phyloP scores from a whole-genome alignment of 2,329 filamentous ascomycete species.

The Epichloe brachyelytri region DNA sequence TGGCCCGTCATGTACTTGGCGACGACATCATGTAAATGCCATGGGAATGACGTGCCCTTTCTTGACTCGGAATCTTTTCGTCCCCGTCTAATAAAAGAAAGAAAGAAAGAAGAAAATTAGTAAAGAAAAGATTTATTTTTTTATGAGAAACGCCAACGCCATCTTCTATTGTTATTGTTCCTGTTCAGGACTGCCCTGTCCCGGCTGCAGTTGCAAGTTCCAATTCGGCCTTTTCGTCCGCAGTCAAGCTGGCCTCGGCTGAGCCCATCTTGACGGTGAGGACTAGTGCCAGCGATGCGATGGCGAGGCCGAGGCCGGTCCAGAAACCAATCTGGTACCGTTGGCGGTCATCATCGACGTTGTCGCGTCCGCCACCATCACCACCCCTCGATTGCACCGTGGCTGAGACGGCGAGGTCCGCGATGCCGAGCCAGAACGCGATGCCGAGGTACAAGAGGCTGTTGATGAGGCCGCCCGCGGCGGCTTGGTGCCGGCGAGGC shows the following conservation, averaged over 20 bases:
- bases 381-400: conserved; percentile 19
- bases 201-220: conserved; percentile 6
- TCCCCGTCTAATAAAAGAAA: not conserved
- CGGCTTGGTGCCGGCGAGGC: conserved; percentile 52
- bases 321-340: conserved; percentile 57
- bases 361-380: conserved; percentile 3
- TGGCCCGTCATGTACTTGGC: no score
- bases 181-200: conserved; percentile 12
- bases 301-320: conserved; percentile 47
- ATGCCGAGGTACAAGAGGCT: conserved; percentile 59
- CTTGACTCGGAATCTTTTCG: no score
- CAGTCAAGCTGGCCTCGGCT: conserved; percentile 43
- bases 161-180: not conserved
- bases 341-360: conserved; percentile 26
- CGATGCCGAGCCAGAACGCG: conserved; percentile 57
- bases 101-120: not conserved
- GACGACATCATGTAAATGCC: no score
- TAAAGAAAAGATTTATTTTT: not conserved
- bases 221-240: conserved; percentile 36
- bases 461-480: conserved; percentile 61
- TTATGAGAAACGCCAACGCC: not conserved
- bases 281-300: conserved; percentile 37
- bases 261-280: conserved; percentile 42
- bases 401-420: conserved; percentile 48
- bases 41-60: no score